Percentiles rank a stretch among this genome's conserved stretches.
These are phyloP conservation scores for Avena atlantica DNA, from an alignment of 176 grass and related monocot species.

Conservation along the genomic window DNA sequence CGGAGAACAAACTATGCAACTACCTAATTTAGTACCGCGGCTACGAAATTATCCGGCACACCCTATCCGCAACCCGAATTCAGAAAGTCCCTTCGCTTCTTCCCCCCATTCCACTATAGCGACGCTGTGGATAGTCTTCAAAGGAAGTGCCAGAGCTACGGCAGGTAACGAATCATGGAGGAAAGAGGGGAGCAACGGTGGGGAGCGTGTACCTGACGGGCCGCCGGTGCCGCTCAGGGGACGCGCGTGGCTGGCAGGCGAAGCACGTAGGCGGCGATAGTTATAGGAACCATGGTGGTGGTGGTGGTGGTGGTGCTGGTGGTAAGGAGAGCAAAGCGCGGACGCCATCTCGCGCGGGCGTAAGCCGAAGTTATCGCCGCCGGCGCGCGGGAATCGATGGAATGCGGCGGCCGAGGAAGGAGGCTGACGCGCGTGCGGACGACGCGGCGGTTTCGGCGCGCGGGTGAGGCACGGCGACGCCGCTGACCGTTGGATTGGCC, in stretches of 20 bases:
- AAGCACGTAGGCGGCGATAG: background rate
- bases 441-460: background rate
- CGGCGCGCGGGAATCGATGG: constrained; percentile 16
- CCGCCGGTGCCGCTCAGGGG: constrained; percentile 1
- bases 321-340: constrained; percentile 15
- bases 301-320: background rate
- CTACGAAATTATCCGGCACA: background rate
- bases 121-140: too few relatives aligned
- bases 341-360: constrained; percentile 30
- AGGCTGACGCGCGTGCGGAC: constrained; percentile 38
- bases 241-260: background rate
- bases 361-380: background rate
- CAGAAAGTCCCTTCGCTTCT: too few relatives aligned
- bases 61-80: too few relatives aligned
- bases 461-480: background rate
- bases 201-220: constrained; percentile 15
- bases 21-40: background rate
- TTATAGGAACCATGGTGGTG: background rate
- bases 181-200: background rate
- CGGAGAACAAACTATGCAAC: background rate
- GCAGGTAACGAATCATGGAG: background rate
- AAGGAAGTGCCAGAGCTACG: too few relatives aligned
- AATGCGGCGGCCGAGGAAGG: constrained; percentile 14
- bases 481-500: background rate
- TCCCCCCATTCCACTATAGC: too few relatives aligned